Evolutionary conservation across 257 asterid genomes (phyloP).

Genomic region (Forsythia viridissima): DNA sequence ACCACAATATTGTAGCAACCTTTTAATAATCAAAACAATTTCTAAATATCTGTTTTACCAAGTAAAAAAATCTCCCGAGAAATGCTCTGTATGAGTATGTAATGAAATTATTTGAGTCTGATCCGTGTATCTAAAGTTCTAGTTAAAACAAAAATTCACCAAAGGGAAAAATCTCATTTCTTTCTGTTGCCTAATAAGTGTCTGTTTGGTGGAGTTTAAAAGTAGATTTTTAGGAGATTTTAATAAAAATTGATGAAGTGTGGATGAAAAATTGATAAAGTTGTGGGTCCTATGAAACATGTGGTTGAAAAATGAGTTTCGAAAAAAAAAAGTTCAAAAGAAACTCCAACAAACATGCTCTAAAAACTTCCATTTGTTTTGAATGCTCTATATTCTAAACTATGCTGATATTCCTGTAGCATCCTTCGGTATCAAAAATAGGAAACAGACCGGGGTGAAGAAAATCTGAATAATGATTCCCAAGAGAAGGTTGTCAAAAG

Average conservation of each 20-base stretch:
- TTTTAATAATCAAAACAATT: not conserved
- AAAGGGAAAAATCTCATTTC: constrained; percentile 8
- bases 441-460: constrained; percentile 59
- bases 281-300: no score
- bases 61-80: not conserved
- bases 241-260: no score
- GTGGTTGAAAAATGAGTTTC: no score
- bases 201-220: no score
- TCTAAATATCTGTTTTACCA: not conserved
- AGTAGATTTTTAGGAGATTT: no score
- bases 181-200: constrained; percentile 5
- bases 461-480: constrained; percentile 65
- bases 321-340: no score
- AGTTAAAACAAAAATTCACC: constrained; percentile 22
- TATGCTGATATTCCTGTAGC: constrained; percentile 84
- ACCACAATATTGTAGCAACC: not conserved
- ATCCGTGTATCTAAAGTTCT: constrained; percentile 24
- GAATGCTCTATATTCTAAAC: constrained; percentile 24
- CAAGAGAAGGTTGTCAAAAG: constrained; percentile 62
- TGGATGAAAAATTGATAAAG: no score
- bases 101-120: not conserved
- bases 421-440: constrained; percentile 83
- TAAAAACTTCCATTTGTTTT: not conserved
- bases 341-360: no score
- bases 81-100: not conserved